Evolutionary conservation across 129 eudicot species (phyloP).

Genomic region (Tagetes erecta): DNA sequence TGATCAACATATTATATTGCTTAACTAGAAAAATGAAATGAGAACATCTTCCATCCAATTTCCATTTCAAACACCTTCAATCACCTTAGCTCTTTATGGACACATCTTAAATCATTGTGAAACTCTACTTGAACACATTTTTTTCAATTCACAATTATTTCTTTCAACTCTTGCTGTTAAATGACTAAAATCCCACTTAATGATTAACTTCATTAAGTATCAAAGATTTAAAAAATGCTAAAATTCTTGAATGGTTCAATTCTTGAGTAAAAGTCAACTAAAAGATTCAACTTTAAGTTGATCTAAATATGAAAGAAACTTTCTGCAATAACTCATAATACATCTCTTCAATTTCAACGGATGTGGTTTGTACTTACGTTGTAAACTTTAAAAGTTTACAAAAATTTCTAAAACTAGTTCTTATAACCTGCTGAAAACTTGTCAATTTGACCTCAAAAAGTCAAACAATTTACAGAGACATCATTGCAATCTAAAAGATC

Average conservation of each 20-base stretch:
- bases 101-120: background rate
- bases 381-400: background rate
- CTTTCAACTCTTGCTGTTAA: background rate
- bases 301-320: background rate
- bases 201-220: background rate
- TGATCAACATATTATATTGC: background rate
- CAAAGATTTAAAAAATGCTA: no score
- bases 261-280: background rate
- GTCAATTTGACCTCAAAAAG: constrained; percentile 1
- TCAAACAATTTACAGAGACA: background rate
- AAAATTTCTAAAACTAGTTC: background rate
- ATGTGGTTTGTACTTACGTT: no score
- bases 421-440: background rate
- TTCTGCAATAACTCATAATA: background rate
- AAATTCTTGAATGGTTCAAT: background rate
- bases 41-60: no score
- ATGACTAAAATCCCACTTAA: background rate
- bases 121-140: background rate
- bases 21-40: background rate
- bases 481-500: background rate
- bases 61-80: background rate
- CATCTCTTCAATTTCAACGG: background rate
- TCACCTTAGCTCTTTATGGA: background rate
- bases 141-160: background rate
- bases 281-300: background rate